phyloP scores from a whole-genome alignment of 2,329 filamentous ascomycete genomes.

The Nothopassalora personata region DNA sequence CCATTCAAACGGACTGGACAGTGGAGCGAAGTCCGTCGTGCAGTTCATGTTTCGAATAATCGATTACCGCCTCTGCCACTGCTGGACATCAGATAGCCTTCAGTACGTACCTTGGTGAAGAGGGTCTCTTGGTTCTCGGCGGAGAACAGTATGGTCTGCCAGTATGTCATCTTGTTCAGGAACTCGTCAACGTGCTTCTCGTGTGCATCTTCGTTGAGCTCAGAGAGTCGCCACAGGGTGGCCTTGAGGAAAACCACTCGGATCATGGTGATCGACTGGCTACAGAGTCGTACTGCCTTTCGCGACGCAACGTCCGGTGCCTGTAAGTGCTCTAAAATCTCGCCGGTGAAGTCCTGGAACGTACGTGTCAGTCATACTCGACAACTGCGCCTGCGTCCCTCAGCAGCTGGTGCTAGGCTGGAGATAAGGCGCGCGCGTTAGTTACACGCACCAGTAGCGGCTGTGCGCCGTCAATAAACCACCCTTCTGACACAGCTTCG shows the following conservation, averaged over 20 bases:
- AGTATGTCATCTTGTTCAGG: constrained; percentile 83
- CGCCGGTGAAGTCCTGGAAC: constrained; percentile 67
- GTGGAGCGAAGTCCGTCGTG: no score
- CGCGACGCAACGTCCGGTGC: constrained; percentile 71
- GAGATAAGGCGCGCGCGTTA: no score
- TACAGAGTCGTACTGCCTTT: constrained; percentile 89
- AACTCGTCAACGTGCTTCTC: constrained; percentile 63
- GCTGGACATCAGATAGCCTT: no score
- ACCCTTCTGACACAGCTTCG: constrained; percentile 91
- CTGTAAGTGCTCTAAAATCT: constrained; percentile 81
- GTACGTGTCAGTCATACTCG: no score
- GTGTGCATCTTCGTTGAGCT: constrained; percentile 64
- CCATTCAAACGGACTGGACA: no score
- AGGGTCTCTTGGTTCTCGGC: constrained; percentile 73
- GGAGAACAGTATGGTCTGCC: constrained; percentile 85
- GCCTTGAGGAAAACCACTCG: constrained; percentile 72
- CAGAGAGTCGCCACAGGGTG: constrained; percentile 74
- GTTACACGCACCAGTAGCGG: constrained; percentile 51
- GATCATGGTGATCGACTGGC: constrained; percentile 71
- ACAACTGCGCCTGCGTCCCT: no score
- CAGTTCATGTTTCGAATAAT: no score
- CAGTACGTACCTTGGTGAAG: constrained; percentile 54
- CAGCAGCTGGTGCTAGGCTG: no score
- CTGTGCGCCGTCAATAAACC: constrained; percentile 87
- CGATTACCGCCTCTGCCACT: no score